Evolutionary conservation across 768 basidiomycete species (phyloP), one percentile per base, ranked within the genome.

Genomic region (Mycena vitilis): DNA sequence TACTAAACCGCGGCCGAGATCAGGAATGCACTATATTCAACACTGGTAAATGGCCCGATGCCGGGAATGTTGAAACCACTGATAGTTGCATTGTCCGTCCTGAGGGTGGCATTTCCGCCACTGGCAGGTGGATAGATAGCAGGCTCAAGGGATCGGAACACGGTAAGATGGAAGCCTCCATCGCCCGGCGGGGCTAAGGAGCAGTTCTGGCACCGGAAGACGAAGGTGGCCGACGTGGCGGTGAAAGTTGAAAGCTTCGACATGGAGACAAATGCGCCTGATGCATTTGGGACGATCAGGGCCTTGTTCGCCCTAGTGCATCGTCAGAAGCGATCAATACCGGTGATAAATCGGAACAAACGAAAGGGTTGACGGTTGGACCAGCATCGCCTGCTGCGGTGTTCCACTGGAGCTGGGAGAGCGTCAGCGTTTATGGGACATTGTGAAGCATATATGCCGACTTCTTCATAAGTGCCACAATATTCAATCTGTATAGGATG

Each of bases 161-260:
- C 48, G 11, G 7, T 37, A 15, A 61, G 15, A 15, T 52, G 11
- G 15, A 61, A 37, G 4, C 13, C 15, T 15, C 18, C 37, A 13
- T 15, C 7, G 37, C 7, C 37, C 34, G 36, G 5, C 18, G 37
- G 20, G 4, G n/a, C 48, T 10, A 48, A 16, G 18, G 49, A 51
- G n/a, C 48, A 61, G 60, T 61, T 51, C 30, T 61, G 60, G 23
- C 60, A 61, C 36, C 48, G 60, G 49, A 52, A 61, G 22, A 61
- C 30, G 20, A 61, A 61, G 49, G 60, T 61, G 22, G 49, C 60
- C 13, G 37, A 34, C 5, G 48, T 61, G 8, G 36, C 49, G 20
- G 51, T 61, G 49, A 48, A 61, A 23, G 37, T 25, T 4, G 60
- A 61, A 6, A 61, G 45, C 7, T 34, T 42, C 11, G 60, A 61